Percentiles rank a stretch among this genome's conserved stretches.
These are phyloP conservation scores for Durio zibethinus DNA, from an alignment of 345 rosid species.

Conservation along the genomic window DNA sequence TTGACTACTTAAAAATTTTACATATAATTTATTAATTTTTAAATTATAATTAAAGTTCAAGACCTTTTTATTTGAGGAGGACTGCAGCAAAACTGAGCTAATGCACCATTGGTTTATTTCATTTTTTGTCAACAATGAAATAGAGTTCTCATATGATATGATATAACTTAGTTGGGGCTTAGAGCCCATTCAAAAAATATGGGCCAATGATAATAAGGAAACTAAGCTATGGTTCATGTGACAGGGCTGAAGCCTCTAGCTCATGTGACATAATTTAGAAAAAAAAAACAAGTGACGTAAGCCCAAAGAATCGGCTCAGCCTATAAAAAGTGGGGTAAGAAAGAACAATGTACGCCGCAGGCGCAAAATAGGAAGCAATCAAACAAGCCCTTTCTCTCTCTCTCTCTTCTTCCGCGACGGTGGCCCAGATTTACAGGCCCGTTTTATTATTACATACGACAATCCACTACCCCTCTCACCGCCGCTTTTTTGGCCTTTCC, in stretches of 20 bases:
- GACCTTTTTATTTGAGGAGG: no score
- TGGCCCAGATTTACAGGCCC: slow-evolving; percentile 34
- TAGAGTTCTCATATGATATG: no score
- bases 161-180: background rate
- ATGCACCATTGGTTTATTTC: no score
- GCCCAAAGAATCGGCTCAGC: background rate
- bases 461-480: background rate
- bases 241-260: background rate
- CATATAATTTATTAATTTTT: no score
- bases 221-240: background rate
- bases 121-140: no score
- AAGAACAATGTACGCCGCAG: background rate
- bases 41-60: no score
- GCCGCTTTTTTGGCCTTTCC: background rate
- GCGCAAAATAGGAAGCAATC: background rate
- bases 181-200: background rate
- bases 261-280: background rate
- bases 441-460: background rate
- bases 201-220: background rate
- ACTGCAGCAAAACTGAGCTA: no score
- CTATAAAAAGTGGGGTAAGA: background rate
- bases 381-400: background rate
- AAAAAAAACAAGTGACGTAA: background rate
- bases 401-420: slow-evolving; percentile 10
- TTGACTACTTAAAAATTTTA: no score